Percentiles rank a stretch among this genome's conserved stretches.
Evolutionary conservation across 495 filamentous ascomycete species (phyloP).

Genomic region (Neurospora terricola): DNA sequence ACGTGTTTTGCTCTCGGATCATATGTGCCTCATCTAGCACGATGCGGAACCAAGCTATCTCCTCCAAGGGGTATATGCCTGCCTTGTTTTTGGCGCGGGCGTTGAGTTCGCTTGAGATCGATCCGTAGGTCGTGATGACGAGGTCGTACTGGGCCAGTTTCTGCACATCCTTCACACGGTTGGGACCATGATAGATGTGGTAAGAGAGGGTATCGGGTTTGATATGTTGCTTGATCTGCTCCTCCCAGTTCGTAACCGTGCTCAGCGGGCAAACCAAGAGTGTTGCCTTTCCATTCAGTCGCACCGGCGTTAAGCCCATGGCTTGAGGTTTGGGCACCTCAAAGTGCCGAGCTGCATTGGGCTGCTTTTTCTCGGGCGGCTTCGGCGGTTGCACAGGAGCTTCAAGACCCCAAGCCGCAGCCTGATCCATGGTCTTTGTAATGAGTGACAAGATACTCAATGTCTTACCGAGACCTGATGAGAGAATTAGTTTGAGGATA

Average conservation of each 20-base stretch:
- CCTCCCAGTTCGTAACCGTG: conserved; percentile 84
- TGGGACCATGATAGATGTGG: conserved; percentile 77
- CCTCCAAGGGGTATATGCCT: conserved; percentile 54
- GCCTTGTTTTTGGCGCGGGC: conserved; percentile 47
- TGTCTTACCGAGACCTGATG: conserved; percentile 69
- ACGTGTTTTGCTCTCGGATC: conserved; percentile 74
- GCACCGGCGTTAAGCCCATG: conserved; percentile 36
- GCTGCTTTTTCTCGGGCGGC: conserved; percentile 27
- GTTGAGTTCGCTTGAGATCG: conserved; percentile 68
- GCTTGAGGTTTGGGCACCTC: conserved; percentile 24
- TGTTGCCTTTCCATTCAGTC: conserved; percentile 65
- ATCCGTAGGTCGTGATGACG: conserved; percentile 86
- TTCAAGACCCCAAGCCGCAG: conserved; percentile 45
- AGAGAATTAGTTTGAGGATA: no score
- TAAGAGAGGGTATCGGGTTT: conserved; percentile 47
- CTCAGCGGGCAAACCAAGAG: conserved; percentile 86
- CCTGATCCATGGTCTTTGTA: conserved; percentile 47
- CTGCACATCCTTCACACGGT: conserved; percentile 54
- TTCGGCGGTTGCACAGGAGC: conserved; percentile 27
- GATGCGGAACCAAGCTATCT: conserved; percentile 87
- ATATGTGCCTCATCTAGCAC: conserved; percentile 93
- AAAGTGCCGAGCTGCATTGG: conserved; percentile 21
- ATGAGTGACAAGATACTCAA: conserved; percentile 77
- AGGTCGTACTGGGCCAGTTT: conserved; percentile 67
- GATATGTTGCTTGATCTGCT: conserved; percentile 78